Conservation (phyloP, 257 asterid species). For the Datura wrightii region DNA sequence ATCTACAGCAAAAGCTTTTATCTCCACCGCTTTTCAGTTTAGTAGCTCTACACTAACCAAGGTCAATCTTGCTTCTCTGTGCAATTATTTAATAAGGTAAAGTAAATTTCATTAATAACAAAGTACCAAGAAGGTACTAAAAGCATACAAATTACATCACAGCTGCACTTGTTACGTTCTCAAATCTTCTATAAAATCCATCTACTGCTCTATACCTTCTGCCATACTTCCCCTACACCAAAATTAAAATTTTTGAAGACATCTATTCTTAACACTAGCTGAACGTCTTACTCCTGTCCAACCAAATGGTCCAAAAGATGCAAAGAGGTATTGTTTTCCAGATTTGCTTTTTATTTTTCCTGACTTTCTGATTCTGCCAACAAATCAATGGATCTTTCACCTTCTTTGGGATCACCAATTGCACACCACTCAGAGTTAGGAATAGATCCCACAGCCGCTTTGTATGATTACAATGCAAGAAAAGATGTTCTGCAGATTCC, state of each 20-base stretch:
- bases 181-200: not conserved
- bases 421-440: not conserved
- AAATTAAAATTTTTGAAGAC: not conserved
- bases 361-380: not conserved
- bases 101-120: not conserved
- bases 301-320: not conserved
- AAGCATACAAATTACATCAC: conserved; percentile 1
- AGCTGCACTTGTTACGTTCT: not conserved
- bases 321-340: not conserved
- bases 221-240: not conserved
- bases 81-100: not conserved
- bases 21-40: not conserved
- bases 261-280: not conserved
- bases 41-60: not conserved
- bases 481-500: not conserved
- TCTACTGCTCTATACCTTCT: not conserved
- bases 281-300: not conserved
- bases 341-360: not conserved
- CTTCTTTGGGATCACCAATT: conserved; percentile 17
- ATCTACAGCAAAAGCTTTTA: not conserved
- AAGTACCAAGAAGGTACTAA: not conserved
- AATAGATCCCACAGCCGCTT: not conserved
- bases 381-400: not conserved
- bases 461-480: not conserved
- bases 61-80: not conserved